Conservation (phyloP, 1,284 basidiomycete genomes). For the Gomphus bonarii region DNA sequence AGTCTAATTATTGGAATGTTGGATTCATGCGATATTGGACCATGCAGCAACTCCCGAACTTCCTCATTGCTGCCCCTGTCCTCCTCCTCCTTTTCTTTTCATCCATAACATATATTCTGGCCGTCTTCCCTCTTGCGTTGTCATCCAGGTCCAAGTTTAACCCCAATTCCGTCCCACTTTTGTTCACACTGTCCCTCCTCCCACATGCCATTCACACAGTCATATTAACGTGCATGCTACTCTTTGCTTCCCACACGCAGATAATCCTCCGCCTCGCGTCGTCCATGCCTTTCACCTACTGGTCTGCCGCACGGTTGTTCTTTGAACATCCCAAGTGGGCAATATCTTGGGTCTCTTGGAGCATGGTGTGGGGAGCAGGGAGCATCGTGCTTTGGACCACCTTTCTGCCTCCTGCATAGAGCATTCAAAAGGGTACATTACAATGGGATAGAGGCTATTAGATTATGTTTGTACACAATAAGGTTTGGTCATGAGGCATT, state of each 20-base stretch:
- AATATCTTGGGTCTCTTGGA: slow-evolving; percentile 57
- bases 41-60: slow-evolving; percentile 75
- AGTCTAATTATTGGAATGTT: slow-evolving; percentile 80
- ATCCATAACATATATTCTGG: slow-evolving; percentile 18
- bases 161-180: slow-evolving; percentile 16
- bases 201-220: slow-evolving; percentile 68
- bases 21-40: slow-evolving; percentile 89
- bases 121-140: slow-evolving; percentile 6
- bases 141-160: slow-evolving; percentile 12
- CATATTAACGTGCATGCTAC: slow-evolving; percentile 47
- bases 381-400: slow-evolving; percentile 75
- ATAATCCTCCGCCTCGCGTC: slow-evolving; percentile 78
- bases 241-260: slow-evolving; percentile 83
- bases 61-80: slow-evolving; percentile 70
- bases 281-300: slow-evolving; percentile 76
- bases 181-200: slow-evolving; percentile 27
- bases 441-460: background rate
- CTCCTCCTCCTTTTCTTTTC: slow-evolving; percentile 43
- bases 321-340: slow-evolving; percentile 36
- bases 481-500: background rate
- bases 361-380: slow-evolving; percentile 62
- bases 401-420: slow-evolving; percentile 86
- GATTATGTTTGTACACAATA: background rate
- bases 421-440: background rate
- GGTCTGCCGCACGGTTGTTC: slow-evolving; percentile 67